Base-by-base conservation (phyloP, 208 protist genomes). In the Trypanosoma cruzi region DNA sequence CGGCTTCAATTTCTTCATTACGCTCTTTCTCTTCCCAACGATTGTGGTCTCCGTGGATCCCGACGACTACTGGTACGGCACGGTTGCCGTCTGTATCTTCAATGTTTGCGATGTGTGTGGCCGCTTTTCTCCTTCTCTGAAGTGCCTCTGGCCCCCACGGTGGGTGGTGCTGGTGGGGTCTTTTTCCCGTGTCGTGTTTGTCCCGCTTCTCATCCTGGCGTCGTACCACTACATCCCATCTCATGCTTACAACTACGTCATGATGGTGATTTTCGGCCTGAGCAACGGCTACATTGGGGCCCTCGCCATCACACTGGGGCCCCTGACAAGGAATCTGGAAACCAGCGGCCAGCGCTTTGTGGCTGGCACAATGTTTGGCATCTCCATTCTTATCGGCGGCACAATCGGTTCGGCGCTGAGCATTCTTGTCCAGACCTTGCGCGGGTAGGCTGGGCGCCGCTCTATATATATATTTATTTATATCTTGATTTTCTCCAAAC, bases 11-110 rank as follows among this genome's bases (percentile, higher is more conserved):
- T 89, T 93, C 46, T 62, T 90, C 58, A 49, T 90, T 48, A 85
- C 84, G 14, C 73, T 93, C 31, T 77, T 79, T 55, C 64, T 93
- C 32, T 90, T 90, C 73, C 84, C 87, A 20, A 69, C 67, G 48
- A 73, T 90, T 32, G 68, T 77, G 11, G 58, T 80, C 4, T 69
- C 73, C 48, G 77, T 86, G 61, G 80, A 85, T 46, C 65, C 60
- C 11, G 42, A 72, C 11, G 73, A 81, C 46, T 81, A 83, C 64
- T 93, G 84, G 84, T 93, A 72, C 59, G 69, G 73, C 4, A 88
- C 82, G 0, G 16, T 85, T n/a, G 52, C 81, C 1, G 73, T 90
- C n/a, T 77, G 84, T 44, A 54, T 85, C 52, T 93, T 86, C 71
- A 93, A 90, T 71, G 37, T 79, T 49, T 59, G 36, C n/a, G 84